Evolutionary conservation across 768 basidiomycete species (phyloP), one percentile per base, ranked within the genome.

Genomic region (Calvatia gigantea): DNA sequence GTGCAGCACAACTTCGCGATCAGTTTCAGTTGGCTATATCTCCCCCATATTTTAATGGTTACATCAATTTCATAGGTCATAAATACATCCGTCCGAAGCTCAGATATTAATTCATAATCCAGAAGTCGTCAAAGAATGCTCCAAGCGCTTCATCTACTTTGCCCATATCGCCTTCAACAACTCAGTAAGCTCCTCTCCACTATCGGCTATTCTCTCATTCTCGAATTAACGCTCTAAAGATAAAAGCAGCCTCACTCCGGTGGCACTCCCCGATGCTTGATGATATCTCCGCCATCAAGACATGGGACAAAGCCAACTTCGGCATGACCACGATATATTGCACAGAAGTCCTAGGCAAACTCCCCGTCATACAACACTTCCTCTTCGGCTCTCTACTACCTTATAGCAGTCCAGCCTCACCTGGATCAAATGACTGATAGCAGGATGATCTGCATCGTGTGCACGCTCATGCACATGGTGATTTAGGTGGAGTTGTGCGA

Each of bases 241-340:
- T 98, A 61, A 98, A 98, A 68, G 92, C 94, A 0, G 94, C 95
- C 0, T 94, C 94, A 0, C 77, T 98, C 0, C 81, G 94, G 48
- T 99, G 96, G 96, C 96, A 99, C 72, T 97, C 94, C 0, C 96
- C 96, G 1, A 98, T 99, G 96, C 82, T 99, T 5, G 93, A 98
- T 68, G 96, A 98, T 65, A 98, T 98, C 53, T 95, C 94, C 1
- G 93, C 88, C 0, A 93, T 92, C 3, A 93, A 90, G 69, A 87
- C 90, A 8, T 98, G 96, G 96, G 90, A 92, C 64, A 98, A 97
- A 69, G 93, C 98, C 61, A 98, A 98, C 69, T 71, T 78, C 4
- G 96, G 96, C 3, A 97, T 99, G 93, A 79, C 91, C 70, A 99
- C 97, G 70, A 98, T 99, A 96, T 98, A 95, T 73, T 78, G 79